phyloP scores from a whole-genome alignment of 805 yeast species.

The Saccharomycopsis fodiens region DNA sequence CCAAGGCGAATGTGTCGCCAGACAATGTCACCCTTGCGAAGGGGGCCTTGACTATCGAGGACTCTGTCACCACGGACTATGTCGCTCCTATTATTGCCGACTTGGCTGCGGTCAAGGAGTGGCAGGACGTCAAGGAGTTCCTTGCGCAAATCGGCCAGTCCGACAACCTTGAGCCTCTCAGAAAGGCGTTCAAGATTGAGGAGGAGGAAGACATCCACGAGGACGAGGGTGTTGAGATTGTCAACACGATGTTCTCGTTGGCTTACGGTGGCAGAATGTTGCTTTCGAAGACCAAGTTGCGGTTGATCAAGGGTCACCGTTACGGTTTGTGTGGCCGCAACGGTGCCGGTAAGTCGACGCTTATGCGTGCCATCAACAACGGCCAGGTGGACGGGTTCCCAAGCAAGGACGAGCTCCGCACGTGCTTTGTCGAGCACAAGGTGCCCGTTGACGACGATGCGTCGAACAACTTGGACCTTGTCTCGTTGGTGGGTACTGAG shows the following conservation, averaged over 20 bases:
- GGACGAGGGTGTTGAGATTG: conserved; percentile 84
- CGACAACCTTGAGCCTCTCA: conserved; percentile 30
- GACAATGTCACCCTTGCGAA: conserved; percentile 46
- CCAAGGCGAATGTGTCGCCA: conserved; percentile 57
- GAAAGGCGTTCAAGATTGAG: conserved; percentile 47
- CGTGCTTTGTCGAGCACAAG: conserved; percentile 96
- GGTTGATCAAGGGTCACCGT: conserved; percentile 89
- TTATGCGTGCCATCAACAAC: conserved; percentile 93
- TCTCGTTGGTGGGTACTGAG: conserved; percentile 80
- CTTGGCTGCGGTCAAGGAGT: conserved; percentile 68
- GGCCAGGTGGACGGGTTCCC: conserved; percentile 99
- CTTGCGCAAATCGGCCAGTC: conserved; percentile 30
- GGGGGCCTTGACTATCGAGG: conserved; percentile 23
- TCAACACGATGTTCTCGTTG: conserved; percentile 87
- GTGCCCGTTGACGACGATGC: conserved; percentile 76
- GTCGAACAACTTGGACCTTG: conserved; percentile 74
- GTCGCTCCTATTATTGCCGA: conserved; percentile 46
- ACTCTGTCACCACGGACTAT: conserved; percentile 38
- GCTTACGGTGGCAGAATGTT: conserved; percentile 98
- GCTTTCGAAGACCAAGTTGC: conserved; percentile 81
- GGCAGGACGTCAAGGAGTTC: conserved; percentile 53
- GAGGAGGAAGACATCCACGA: conserved; percentile 49
- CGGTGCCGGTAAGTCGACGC: conserved; percentile 97
- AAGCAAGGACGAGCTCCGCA: conserved; percentile 71
- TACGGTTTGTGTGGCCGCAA: conserved; percentile 97